These are phyloP conservation scores for Hirschfeldia incana DNA, from an alignment of 345 rosid species.

Conservation along the genomic window DNA sequence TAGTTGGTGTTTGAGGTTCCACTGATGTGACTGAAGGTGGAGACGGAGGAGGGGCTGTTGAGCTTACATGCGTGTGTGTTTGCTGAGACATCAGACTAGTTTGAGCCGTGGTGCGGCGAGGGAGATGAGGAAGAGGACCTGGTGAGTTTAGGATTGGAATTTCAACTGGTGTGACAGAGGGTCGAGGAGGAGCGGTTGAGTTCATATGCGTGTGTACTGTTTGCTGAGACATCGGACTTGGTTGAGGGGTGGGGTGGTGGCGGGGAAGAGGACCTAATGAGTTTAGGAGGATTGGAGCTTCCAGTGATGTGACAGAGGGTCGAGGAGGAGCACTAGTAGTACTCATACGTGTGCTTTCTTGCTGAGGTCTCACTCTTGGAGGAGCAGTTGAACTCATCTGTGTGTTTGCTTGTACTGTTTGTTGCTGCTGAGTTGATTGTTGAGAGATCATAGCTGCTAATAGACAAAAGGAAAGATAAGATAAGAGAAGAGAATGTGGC, in stretches of 20 bases:
- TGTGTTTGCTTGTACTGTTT: neutral
- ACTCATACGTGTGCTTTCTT: neutral
- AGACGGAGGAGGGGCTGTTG: neutral
- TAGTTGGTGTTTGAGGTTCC: neutral
- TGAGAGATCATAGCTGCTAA: conserved; percentile 18
- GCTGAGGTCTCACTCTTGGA: neutral
- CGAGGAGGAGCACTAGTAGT: conserved; percentile 8
- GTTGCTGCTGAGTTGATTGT: neutral
- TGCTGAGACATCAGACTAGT: neutral
- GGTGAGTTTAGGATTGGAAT: neutral
- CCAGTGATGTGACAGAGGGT: neutral
- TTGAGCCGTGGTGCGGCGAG: neutral
- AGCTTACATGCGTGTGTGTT: neutral
- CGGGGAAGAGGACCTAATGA: neutral
- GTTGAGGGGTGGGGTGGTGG: neutral
- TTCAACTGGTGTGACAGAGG: conserved; percentile 1
- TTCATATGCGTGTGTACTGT: neutral
- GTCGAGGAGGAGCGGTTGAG: neutral
- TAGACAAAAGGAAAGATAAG: neutral
- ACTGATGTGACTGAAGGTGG: neutral
- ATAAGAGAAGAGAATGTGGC: neutral
- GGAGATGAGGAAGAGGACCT: neutral
- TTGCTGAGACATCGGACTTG: neutral
- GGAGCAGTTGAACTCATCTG: neutral
- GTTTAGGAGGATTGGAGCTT: neutral